Evolutionary conservation across 2,329 filamentous ascomycete genomes (phyloP).

Genomic region (Fusarium irregulare): DNA sequence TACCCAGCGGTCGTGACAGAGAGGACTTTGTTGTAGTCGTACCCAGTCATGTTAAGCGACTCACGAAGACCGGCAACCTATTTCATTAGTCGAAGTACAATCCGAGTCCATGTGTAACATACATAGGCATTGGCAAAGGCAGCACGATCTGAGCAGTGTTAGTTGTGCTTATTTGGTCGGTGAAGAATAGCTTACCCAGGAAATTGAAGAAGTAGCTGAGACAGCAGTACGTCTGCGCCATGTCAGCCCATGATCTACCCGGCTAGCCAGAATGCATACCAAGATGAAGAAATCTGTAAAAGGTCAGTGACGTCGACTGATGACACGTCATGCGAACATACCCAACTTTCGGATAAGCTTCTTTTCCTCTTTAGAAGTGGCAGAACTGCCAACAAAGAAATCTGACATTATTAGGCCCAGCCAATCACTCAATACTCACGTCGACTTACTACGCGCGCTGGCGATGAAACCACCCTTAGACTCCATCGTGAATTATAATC

Average conservation of each 20-base stretch:
- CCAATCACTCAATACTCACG: too few species aligned
- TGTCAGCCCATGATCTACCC: rapidly evolving
- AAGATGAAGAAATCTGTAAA: slow-evolving; percentile 49
- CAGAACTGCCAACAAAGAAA: slow-evolving; percentile 24
- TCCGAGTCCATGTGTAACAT: rapidly evolving
- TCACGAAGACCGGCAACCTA: slow-evolving; percentile 57
- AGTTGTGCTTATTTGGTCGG: not conserved
- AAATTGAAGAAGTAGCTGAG: slow-evolving; percentile 53
- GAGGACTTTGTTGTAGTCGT: slow-evolving; percentile 49
- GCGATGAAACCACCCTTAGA: not conserved
- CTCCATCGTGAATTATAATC: not conserved
- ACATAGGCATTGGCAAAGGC: slow-evolving; percentile 56
- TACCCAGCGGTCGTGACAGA: slow-evolving; percentile 47
- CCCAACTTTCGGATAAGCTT: slow-evolving; percentile 48
- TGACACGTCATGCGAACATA: not conserved
- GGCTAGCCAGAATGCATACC: not conserved
- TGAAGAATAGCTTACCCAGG: slow-evolving; percentile 46
- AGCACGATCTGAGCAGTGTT: slow-evolving; percentile 26
- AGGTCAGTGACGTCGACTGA: not conserved
- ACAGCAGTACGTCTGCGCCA: slow-evolving; percentile 48
- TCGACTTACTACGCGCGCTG: slow-evolving; percentile 4
- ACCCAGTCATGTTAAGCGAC: slow-evolving; percentile 56
- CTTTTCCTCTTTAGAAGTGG: slow-evolving; percentile 42
- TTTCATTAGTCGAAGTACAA: rapidly evolving
- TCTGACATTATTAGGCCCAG: not conserved